These are phyloP conservation scores for Flammula alnicola DNA, from an alignment of 1,284 basidiomycete genomes.

Conservation along the genomic window DNA sequence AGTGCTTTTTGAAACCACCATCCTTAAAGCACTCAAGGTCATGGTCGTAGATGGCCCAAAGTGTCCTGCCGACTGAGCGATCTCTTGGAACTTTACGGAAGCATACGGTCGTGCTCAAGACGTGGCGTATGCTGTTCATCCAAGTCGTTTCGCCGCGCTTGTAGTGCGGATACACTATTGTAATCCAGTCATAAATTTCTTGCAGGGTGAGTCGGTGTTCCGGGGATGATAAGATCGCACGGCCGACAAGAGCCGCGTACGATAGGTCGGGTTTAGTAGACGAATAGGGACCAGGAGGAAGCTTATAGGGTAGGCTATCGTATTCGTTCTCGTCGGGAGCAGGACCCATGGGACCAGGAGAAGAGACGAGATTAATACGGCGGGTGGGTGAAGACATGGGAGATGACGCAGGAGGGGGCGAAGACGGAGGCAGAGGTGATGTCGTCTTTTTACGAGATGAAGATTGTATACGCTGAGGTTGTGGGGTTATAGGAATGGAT, in stretches of 20 bases:
- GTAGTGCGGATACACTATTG: conserved; percentile 91
- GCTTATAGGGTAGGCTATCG: conserved; percentile 68
- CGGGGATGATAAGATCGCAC: conserved; percentile 87
- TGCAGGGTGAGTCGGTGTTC: conserved; percentile 88
- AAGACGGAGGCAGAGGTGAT: conserved; percentile 51
- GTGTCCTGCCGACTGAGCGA: conserved; percentile 68
- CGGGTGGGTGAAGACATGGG: conserved; percentile 61
- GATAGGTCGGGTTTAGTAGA: conserved; percentile 80
- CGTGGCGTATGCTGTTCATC: conserved; percentile 92
- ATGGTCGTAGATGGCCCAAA: conserved; percentile 78
- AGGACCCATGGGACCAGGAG: conserved; percentile 72
- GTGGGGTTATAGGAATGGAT: conserved; percentile 47
- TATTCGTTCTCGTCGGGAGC: conserved; percentile 63
- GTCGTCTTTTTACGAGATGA: conserved; percentile 30
- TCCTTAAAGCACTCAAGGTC: conserved; percentile 73
- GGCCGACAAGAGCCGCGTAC: conserved; percentile 95
- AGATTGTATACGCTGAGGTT: conserved; percentile 34
- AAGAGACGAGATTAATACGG: conserved; percentile 75
- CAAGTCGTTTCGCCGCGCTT: conserved; percentile 93
- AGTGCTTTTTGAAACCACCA: conserved; percentile 71
- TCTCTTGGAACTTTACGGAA: conserved; percentile 75
- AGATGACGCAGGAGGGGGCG: conserved; percentile 54
- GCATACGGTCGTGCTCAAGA: conserved; percentile 81
- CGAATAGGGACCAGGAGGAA: conserved; percentile 85
- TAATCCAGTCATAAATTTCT: conserved; percentile 97